Conservation (phyloP, 208 protist genomes). For the Zelonia costaricensis region DNA sequence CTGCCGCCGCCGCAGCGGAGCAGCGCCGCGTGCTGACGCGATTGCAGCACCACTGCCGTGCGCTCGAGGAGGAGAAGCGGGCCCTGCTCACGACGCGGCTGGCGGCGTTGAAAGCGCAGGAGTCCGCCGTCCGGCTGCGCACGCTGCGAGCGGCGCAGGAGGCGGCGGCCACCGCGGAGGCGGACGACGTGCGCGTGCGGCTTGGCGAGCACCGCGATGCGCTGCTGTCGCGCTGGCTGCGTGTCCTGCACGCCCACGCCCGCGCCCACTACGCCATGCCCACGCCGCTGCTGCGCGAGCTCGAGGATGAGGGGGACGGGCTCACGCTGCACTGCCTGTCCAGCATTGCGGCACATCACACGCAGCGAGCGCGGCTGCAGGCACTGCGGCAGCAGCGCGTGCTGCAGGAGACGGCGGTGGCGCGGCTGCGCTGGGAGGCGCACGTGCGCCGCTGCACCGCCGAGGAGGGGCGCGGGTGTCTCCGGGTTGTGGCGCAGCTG, state of each 20-base stretch:
- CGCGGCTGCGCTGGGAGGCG: constrained; percentile 26
- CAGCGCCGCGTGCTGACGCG: constrained; percentile 30
- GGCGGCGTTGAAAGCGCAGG: constrained; percentile 11
- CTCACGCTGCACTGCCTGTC: constrained; percentile 15
- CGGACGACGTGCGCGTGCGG: constrained; percentile 21
- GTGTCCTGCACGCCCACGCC: constrained; percentile 20
- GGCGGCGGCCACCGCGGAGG: constrained; percentile 11
- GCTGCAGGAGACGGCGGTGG: constrained; percentile 28
- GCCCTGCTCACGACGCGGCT: constrained; percentile 9
- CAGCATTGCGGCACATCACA: constrained; percentile 18
- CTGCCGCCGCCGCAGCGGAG: constrained; percentile 19
- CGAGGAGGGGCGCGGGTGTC: constrained; percentile 21
- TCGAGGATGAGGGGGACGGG: constrained; percentile 22
- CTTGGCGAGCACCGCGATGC: constrained; percentile 18
- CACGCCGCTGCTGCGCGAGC: constrained; percentile 4
- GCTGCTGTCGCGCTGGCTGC: constrained; percentile 16
- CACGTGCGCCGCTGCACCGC: constrained; percentile 30
- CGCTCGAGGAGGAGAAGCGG: constrained; percentile 10
- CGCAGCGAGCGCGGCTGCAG: constrained; percentile 23
- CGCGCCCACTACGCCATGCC: constrained; percentile 15
- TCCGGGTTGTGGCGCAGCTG: constrained; percentile 31
- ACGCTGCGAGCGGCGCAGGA: constrained; percentile 23
- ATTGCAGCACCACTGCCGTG: constrained; percentile 17
- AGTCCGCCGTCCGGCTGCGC: constrained; percentile 24
- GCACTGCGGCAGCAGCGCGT: constrained; percentile 17